These are phyloP conservation scores for Dispira parvispora DNA, from an alignment of 192 early-diverging fungal species.

Conservation along the genomic window DNA sequence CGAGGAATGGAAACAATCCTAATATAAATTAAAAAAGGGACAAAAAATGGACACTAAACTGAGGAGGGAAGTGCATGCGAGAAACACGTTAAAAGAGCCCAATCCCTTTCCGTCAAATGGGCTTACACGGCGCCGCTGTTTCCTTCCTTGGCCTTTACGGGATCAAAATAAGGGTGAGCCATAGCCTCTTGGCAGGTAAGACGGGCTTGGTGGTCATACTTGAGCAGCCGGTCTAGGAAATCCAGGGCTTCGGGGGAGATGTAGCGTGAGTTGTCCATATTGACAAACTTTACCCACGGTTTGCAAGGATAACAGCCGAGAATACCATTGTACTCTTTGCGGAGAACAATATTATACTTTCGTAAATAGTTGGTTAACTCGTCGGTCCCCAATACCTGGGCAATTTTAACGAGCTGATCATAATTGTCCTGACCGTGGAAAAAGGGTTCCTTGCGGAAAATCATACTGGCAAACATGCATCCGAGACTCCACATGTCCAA, in stretches of 20 bases:
- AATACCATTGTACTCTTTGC: constrained; percentile 80
- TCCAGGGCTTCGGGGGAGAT: constrained; percentile 70
- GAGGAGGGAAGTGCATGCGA: no score
- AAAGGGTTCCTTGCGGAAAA: constrained; percentile 98
- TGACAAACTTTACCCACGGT: constrained; percentile 78
- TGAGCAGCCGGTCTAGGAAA: constrained; percentile 74
- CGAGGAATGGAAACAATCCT: no score
- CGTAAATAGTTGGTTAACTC: constrained; percentile 82
- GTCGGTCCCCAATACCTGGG: constrained; percentile 93
- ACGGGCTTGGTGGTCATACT: constrained; percentile 88
- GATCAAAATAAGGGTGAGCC: constrained; percentile 75
- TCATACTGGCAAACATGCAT: constrained; percentile 99
- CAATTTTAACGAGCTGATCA: constrained; percentile 98
- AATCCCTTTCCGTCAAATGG: no score
- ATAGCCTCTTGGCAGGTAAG: constrained; percentile 77
- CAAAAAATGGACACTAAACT: no score
- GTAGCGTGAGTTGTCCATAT: constrained; percentile 66
- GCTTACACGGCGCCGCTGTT: background rate
- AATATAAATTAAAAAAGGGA: no score
- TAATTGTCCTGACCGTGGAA: constrained; percentile 98
- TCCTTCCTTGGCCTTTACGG: constrained; percentile 14
- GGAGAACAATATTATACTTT: constrained; percentile 89
- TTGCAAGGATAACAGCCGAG: constrained; percentile 80
- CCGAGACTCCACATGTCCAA: constrained; percentile 99
- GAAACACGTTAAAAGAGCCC: no score